Base-by-base conservation (phyloP, 768 basidiomycete species). In the Mycena indigotica region DNA sequence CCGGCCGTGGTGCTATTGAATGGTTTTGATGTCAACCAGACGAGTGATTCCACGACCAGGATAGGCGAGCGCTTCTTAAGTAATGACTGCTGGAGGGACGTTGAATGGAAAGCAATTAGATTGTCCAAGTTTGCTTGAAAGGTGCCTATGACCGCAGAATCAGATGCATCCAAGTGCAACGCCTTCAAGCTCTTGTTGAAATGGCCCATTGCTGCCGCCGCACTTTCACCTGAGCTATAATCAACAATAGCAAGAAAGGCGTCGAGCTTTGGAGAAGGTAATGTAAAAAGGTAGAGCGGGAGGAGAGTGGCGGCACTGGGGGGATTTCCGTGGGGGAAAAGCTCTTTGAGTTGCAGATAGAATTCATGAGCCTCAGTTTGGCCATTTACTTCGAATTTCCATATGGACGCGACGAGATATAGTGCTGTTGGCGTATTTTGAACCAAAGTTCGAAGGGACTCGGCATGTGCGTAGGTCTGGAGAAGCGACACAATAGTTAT, bases 221-320 rank as follows among this genome's bases (percentile, higher is more conserved):
- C 60, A n/a, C 49, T 56, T 13, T 23, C 21, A 15, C 8, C 3
- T 28, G 28, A n/a, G 28, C 10, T 30, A n/a, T n/a, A n/a, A 15
- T 32, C 8, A 1, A 32, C 19, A 15, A 19, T 8, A 24, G 25
- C 48, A 8, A 16, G 12, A 5, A 19, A 38, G 21, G 8, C 8
- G 2, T 19, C 32, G 2, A 26, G 19, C n/a, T 26, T n/a, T n/a
- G n/a, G n/a, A n/a, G n/a, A n/a, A n/a, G 35, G 30, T 16, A 24
- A 52, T 0, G 16, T 2, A 28, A 56, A 41, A 5, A 56, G 4
- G 28, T 52, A 51, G 13, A 3, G 3, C 6, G 32, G 0, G n/a
- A 61, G 24, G 6, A 61, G 28, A 5, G 25, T 29, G 5, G 45
- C 55, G 1, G 55, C 25, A 32, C 55, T 57, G n/a, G 60, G 60